Evolutionary conservation across 2,329 filamentous ascomycete species (phyloP).

Genomic region (Monilinia vaccinii-corymbosi): DNA sequence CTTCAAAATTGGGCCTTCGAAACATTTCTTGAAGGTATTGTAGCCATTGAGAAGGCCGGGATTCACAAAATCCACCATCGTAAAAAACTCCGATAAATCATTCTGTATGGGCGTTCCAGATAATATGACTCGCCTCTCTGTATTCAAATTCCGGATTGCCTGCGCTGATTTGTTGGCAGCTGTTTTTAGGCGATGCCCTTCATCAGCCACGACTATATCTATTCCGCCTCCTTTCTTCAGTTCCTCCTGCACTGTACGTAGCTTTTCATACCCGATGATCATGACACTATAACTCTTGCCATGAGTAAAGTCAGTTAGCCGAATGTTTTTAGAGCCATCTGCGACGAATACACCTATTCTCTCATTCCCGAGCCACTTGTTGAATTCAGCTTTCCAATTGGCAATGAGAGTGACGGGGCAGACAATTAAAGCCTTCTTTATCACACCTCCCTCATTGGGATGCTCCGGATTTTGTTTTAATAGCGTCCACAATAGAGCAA

Average conservation of each 20-base stretch:
- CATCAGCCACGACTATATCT: slow-evolving; percentile 91
- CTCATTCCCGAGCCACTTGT: slow-evolving; percentile 65
- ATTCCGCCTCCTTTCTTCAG: slow-evolving; percentile 53
- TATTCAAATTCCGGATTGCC: slow-evolving; percentile 83
- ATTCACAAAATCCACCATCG: slow-evolving; percentile 83
- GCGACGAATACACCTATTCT: slow-evolving; percentile 60
- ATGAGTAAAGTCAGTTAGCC: slow-evolving; percentile 59
- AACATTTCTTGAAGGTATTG: slow-evolving; percentile 90
- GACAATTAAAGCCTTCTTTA: slow-evolving; percentile 64
- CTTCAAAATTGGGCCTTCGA: slow-evolving; percentile 80
- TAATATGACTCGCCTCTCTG: slow-evolving; percentile 33
- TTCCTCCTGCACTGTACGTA: slow-evolving; percentile 56
- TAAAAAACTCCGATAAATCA: slow-evolving; percentile 91
- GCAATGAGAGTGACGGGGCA: slow-evolving; percentile 64
- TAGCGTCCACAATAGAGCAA: slow-evolving; percentile 61
- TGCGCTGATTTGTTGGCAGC: slow-evolving; percentile 87
- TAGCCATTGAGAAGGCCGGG: slow-evolving; percentile 90
- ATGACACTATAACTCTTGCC: slow-evolving; percentile 60
- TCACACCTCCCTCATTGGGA: slow-evolving; percentile 43
- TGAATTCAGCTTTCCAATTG: slow-evolving; percentile 66
- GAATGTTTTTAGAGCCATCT: slow-evolving; percentile 45
- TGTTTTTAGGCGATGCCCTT: slow-evolving; percentile 96
- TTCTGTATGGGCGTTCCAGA: slow-evolving; percentile 89
- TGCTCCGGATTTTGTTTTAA: slow-evolving; percentile 62
- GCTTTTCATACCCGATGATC: slow-evolving; percentile 66